phyloP scores from a whole-genome alignment of 2,329 filamentous ascomycete species.

The Arthrobotrys megalospora region DNA sequence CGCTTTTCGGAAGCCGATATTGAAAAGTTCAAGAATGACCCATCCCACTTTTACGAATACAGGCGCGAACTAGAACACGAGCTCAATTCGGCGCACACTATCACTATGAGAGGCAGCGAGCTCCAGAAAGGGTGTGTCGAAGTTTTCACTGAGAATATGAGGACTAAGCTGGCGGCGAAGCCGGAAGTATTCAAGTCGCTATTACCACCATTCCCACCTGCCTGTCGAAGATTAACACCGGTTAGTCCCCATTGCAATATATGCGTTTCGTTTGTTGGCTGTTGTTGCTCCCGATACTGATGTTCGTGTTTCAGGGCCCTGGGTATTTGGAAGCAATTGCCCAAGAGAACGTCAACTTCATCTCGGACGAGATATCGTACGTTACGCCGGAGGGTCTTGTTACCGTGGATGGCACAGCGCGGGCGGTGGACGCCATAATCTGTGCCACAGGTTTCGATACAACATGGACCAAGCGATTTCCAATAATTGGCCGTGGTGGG shows the following conservation, averaged over 20 bases:
- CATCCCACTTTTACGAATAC: slow-evolving; percentile 59
- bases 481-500: slow-evolving; percentile 70
- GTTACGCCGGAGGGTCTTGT: slow-evolving; percentile 71
- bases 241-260: slow-evolving; percentile 63
- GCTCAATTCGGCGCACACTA: slow-evolving; percentile 61
- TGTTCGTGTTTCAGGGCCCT: slow-evolving; percentile 60
- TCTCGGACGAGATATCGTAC: slow-evolving; percentile 69
- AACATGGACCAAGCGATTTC: slow-evolving; percentile 72
- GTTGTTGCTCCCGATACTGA: slow-evolving; percentile 63
- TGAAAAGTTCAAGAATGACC: slow-evolving; percentile 61
- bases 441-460: slow-evolving; percentile 75
- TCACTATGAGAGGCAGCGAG: slow-evolving; percentile 61
- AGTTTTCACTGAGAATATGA: slow-evolving; percentile 47
- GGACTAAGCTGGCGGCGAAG: slow-evolving; percentile 38
- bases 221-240: slow-evolving; percentile 65
- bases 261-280: slow-evolving; percentile 59
- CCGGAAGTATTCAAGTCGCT: slow-evolving; percentile 49
- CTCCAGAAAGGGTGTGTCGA: slow-evolving; percentile 49
- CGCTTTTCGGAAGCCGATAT: slow-evolving; percentile 62
- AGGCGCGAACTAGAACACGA: slow-evolving; percentile 61
- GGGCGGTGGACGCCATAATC: slow-evolving; percentile 73
- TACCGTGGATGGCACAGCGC: slow-evolving; percentile 70
- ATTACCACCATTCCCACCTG: slow-evolving; percentile 49
- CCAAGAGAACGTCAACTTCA: slow-evolving; percentile 70
- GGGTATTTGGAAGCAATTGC: slow-evolving; percentile 68